These are phyloP conservation scores for Ophioceras dolichostomum DNA, from an alignment of 2,329 filamentous ascomycete genomes.

Conservation along the genomic window DNA sequence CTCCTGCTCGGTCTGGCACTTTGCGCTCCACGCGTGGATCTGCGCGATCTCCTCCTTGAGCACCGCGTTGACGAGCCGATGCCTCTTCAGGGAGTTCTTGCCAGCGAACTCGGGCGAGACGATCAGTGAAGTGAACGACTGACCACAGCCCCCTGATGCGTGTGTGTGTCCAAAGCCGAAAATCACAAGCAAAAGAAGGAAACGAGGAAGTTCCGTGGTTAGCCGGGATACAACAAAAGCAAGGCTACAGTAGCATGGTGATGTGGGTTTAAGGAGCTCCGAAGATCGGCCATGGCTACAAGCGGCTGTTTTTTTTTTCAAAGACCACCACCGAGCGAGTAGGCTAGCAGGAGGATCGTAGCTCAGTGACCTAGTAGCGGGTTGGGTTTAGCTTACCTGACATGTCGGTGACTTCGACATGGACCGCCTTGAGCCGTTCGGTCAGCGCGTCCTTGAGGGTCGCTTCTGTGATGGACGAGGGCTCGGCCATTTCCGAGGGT, in stretches of 20 bases:
- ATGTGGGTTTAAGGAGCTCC: too few species aligned
- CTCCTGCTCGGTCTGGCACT: constrained; percentile 85
- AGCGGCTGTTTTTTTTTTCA: too few species aligned
- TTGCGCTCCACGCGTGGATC: constrained; percentile 92
- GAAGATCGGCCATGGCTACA: too few species aligned
- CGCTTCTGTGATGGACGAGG: constrained; percentile 61
- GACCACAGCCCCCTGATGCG: constrained; percentile 50
- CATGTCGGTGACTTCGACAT: constrained; percentile 85
- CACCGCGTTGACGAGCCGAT: constrained; percentile 73
- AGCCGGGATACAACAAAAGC: too few species aligned
- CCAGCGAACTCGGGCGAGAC: constrained; percentile 56
- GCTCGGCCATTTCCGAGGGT: constrained; percentile 40
- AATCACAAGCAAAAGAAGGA: neutral
- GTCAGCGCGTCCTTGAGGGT: constrained; percentile 57
- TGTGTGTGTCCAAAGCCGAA: too few species aligned
- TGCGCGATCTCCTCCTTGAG: constrained; percentile 79
- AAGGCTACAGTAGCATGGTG: too few species aligned
- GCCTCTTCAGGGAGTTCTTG: constrained; percentile 68
- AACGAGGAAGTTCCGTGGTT: neutral
- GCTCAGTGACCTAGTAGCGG: too few species aligned
- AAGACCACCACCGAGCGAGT: too few species aligned
- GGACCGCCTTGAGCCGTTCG: constrained; percentile 56
- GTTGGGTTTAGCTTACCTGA: too few species aligned
- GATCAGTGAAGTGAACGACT: constrained; percentile 46
- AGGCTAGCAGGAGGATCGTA: too few species aligned